phyloP scores from a whole-genome alignment of 208 protist genomes.

The Angomonas deanei region DNA sequence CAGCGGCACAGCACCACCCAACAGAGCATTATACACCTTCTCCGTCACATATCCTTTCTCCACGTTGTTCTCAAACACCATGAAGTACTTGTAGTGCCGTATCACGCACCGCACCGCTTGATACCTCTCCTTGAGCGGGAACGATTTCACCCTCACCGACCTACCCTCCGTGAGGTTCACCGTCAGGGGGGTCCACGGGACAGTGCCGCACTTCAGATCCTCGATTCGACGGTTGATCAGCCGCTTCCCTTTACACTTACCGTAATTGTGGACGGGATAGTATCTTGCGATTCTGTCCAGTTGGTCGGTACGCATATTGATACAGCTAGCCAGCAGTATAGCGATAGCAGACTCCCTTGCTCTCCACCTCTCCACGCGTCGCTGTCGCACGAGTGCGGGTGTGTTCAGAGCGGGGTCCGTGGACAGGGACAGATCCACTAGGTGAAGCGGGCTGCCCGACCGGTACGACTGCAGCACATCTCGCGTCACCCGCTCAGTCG shows the following conservation, averaged over 20 bases:
- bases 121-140: constrained; percentile 10
- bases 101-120: constrained; percentile 30
- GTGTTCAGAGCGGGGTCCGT: not conserved
- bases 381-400: not conserved
- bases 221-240: too few species aligned
- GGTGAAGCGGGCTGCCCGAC: not conserved
- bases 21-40: constrained; percentile 58
- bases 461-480: not conserved
- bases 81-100: constrained; percentile 28
- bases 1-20: constrained; percentile 35
- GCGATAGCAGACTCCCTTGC: constrained; percentile 18
- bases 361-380: not conserved
- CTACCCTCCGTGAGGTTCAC: too few species aligned
- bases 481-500: too few species aligned
- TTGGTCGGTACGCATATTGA: constrained; percentile 11
- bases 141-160: too few species aligned
- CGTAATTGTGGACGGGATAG: constrained; percentile 42
- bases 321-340: constrained; percentile 17
- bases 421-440: not conserved
- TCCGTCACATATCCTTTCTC: constrained; percentile 64
- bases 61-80: constrained; percentile 41
- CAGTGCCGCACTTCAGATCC: too few species aligned
- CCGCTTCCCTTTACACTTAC: constrained; percentile 26
- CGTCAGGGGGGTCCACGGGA: too few species aligned
- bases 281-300: constrained; percentile 20